Conservation (phyloP, 257 asterid species). For the Thymus mandschuricus region DNA sequence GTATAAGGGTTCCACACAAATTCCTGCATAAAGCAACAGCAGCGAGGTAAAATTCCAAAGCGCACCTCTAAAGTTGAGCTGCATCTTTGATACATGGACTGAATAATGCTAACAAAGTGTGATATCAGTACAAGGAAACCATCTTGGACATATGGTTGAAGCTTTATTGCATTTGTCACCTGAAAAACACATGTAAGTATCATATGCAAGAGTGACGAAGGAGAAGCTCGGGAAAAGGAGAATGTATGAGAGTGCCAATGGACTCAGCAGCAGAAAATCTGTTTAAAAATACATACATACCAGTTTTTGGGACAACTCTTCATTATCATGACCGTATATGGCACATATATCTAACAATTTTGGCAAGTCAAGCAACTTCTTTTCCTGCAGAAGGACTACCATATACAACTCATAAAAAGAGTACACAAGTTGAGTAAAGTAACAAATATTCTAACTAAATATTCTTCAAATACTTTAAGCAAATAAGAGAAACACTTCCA, state of each 20-base stretch:
- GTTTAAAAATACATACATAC: constrained; percentile 40
- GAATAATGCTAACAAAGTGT: constrained; percentile 67
- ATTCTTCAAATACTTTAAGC: constrained; percentile 17
- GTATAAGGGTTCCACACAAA: not conserved
- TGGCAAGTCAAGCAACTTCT: constrained; percentile 85
- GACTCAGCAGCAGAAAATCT: constrained; percentile 18
- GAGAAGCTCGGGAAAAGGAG: constrained; percentile 15
- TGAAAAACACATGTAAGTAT: constrained; percentile 36
- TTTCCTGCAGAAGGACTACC: constrained; percentile 94
- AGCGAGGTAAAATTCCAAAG: constrained; percentile 15
- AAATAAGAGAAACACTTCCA: constrained; percentile 10
- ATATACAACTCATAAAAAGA: constrained; percentile 52
- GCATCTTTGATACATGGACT: constrained; percentile 84
- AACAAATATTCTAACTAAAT: constrained; percentile 23
- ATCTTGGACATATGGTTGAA: constrained; percentile 71
- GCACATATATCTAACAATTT: constrained; percentile 88
- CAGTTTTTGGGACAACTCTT: constrained; percentile 77
- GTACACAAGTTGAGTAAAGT: constrained; percentile 15
- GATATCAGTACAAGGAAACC: constrained; percentile 59
- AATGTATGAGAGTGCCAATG: constrained; percentile 19
- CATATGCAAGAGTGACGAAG: constrained; percentile 26
- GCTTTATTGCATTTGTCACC: constrained; percentile 81
- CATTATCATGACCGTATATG: constrained; percentile 85
- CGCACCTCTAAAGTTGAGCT: constrained; percentile 77
- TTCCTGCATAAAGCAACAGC: constrained; percentile 10